Evolutionary conservation across 371 early-diverging fungal species (phyloP).

Genomic region (Rhizoclosmatium hyalinum): DNA sequence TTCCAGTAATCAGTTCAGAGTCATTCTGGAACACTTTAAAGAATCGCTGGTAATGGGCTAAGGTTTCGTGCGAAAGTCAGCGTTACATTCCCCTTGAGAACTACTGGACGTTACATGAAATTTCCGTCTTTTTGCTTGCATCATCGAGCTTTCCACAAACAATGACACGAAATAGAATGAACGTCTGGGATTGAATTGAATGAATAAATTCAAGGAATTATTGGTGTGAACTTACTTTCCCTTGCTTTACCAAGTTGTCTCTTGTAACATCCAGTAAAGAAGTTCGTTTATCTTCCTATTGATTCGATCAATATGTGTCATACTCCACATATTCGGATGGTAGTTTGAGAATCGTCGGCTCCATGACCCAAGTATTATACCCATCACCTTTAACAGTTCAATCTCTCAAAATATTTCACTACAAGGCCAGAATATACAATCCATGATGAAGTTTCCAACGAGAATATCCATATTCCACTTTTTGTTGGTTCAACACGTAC

Average conservation of each 20-base stretch:
- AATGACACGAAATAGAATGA: slow-evolving; percentile 40
- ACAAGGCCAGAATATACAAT: not conserved
- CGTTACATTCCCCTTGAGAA: no score
- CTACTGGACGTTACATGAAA: slow-evolving; percentile 19
- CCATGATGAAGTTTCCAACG: not conserved
- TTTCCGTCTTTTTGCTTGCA: slow-evolving; percentile 30
- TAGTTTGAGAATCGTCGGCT: no score
- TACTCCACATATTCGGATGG: no score
- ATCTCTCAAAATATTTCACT: no score
- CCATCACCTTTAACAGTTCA: no score
- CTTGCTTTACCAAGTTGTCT: slow-evolving; percentile 37
- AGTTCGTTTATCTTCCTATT: slow-evolving; percentile 41
- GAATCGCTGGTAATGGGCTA: slow-evolving; percentile 51
- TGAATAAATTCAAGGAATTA: not conserved
- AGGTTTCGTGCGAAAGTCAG: not conserved
- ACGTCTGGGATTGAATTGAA: slow-evolving; percentile 23
- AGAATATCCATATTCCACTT: not conserved
- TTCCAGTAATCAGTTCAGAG: slow-evolving; percentile 53
- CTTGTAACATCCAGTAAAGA: slow-evolving; percentile 44
- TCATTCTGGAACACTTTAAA: slow-evolving; percentile 51
- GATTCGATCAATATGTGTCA: not conserved
- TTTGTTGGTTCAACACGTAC: not conserved
- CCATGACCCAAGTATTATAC: no score
- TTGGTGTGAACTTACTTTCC: slow-evolving; percentile 35
- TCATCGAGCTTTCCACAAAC: slow-evolving; percentile 42